A percentile compares a stretch with the other conserved stretches of the same genome.
Evolutionary conservation across 2,329 filamentous ascomycete species (phyloP).

Genomic region (Fusarium redolens): DNA sequence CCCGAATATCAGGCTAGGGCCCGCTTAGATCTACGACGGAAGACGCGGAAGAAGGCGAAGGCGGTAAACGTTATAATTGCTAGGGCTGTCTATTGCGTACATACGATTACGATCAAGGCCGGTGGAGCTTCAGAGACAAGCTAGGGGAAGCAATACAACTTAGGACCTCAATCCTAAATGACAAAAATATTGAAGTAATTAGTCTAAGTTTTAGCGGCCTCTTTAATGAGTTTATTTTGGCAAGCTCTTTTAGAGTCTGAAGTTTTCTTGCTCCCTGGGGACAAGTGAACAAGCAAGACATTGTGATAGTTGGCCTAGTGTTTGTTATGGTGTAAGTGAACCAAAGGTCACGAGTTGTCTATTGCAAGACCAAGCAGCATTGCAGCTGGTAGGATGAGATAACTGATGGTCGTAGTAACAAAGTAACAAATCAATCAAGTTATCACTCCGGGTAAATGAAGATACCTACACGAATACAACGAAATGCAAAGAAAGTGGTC

Average conservation of each 20-base stretch:
- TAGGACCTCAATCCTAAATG: no score
- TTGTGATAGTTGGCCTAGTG: neutral
- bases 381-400: neutral
- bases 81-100: conserved; percentile 13
- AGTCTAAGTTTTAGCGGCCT: no score
- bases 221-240: no score
- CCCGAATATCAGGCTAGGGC: conserved; percentile 30
- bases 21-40: conserved; percentile 37
- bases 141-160: no score
- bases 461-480: neutral
- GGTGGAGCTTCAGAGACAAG: conserved; percentile 17
- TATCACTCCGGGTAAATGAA: neutral
- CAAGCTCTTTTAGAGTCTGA: no score
- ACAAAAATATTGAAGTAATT: no score
- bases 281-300: conserved; percentile 8
- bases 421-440: neutral
- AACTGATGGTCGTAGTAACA: neutral
- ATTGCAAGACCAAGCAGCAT: neutral
- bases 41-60: conserved; percentile 32
- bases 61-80: conserved; percentile 24
- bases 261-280: no score
- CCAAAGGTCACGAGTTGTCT: neutral
- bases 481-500: conserved; percentile 24
- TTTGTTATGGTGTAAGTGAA: conserved; percentile 1
- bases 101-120: conserved; percentile 35